phyloP scores from a whole-genome alignment of 768 basidiomycete species.

The Brasilioporus rufonigricans region DNA sequence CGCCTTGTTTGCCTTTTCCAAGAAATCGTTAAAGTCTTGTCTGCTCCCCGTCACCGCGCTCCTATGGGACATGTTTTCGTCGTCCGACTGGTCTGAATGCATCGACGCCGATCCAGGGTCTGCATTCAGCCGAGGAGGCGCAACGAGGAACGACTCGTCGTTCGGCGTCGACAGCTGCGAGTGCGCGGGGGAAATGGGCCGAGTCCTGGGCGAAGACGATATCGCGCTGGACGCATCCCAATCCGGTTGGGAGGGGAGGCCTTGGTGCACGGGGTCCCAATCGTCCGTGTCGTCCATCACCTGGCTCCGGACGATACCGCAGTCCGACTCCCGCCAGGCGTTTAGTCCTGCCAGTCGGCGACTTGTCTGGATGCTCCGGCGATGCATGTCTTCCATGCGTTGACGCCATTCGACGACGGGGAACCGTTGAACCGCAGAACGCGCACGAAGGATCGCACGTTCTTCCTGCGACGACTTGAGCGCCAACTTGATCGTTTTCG shows the following conservation, averaged over 20 bases:
- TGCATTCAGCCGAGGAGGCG: slow-evolving; percentile 33
- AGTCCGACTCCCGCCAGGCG: slow-evolving; percentile 78
- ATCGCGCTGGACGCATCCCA: slow-evolving; percentile 65
- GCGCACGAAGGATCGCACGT: slow-evolving; percentile 87
- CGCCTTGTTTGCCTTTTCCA: slow-evolving; percentile 80
- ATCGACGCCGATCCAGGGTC: slow-evolving; percentile 24
- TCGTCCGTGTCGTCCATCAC: slow-evolving; percentile 70
- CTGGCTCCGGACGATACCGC: slow-evolving; percentile 40
- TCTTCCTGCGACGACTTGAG: slow-evolving; percentile 89
- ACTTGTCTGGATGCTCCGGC: slow-evolving; percentile 73
- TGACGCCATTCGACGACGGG: slow-evolving; percentile 98
- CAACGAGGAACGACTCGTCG: slow-evolving; percentile 39
- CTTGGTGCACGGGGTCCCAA: slow-evolving; percentile 72
- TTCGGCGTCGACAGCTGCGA: slow-evolving; percentile 58
- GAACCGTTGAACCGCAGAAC: slow-evolving; percentile 94
- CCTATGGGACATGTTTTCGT: slow-evolving; percentile 51
- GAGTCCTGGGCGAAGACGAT: slow-evolving; percentile 38
- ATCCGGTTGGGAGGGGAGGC: slow-evolving; percentile 66
- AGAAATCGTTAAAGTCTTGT: slow-evolving; percentile 70
- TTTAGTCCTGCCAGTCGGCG: slow-evolving; percentile 65
- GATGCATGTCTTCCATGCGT: slow-evolving; percentile 92
- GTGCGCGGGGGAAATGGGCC: slow-evolving; percentile 57
- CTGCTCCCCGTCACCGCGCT: slow-evolving; percentile 25
- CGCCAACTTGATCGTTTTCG: slow-evolving; percentile 93
- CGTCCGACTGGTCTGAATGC: slow-evolving; percentile 56